Evolutionary conservation across 352 stramenopile species (phyloP).

Genomic region (Phytophthora cryptogea): DNA sequence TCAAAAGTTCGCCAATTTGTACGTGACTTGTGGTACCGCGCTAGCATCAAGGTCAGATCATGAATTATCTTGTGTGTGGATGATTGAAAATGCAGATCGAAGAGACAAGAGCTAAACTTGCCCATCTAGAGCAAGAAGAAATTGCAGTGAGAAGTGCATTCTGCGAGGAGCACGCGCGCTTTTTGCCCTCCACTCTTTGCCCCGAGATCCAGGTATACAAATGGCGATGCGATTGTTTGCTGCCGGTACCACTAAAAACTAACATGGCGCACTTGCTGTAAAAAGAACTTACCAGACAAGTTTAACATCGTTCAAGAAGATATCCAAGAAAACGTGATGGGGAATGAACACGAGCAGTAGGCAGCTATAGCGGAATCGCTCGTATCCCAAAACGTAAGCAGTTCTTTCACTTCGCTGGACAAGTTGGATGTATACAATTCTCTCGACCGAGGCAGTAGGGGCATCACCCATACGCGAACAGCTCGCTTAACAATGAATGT

Average conservation of each 20-base stretch:
- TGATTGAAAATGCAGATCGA: slow-evolving; percentile 40
- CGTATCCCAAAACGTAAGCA: slow-evolving; percentile 17
- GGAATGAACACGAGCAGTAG: slow-evolving; percentile 18
- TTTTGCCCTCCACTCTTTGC: slow-evolving; percentile 71
- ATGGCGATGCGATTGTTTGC: background rate
- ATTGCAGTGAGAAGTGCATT: slow-evolving; percentile 46
- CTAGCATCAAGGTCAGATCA: background rate
- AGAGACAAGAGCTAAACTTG: slow-evolving; percentile 56
- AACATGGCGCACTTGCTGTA: background rate
- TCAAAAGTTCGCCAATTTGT: slow-evolving; percentile 56
- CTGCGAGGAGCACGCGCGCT: slow-evolving; percentile 63
- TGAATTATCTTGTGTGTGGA: background rate
- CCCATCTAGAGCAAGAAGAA: slow-evolving; percentile 55
- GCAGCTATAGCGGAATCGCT: background rate
- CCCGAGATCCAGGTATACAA: slow-evolving; percentile 70
- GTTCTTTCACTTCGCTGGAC: slow-evolving; percentile 9
- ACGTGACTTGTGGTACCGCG: slow-evolving; percentile 7
- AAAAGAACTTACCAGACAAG: slow-evolving; percentile 58
- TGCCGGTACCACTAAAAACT: background rate
- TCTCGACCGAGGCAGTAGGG: slow-evolving; percentile 13
- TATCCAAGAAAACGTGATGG: slow-evolving; percentile 2
- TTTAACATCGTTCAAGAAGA: slow-evolving; percentile 45
- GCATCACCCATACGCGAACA: background rate
- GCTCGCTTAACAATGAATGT: background rate
- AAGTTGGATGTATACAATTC: slow-evolving; percentile 11